Base-by-base conservation (phyloP, 129 eudicot genomes). In the Logfia minima region DNA sequence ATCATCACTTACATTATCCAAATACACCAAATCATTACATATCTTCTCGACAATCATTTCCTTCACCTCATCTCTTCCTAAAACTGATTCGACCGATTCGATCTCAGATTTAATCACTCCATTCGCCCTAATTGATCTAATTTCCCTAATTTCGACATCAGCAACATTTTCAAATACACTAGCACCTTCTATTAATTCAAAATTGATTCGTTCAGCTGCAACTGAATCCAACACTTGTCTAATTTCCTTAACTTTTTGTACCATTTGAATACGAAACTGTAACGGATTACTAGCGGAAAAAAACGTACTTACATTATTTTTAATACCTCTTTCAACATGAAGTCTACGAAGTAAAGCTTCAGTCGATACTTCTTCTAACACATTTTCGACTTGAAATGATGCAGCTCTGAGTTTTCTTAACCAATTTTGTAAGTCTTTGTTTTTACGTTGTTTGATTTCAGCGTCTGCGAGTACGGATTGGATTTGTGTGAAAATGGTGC, bases 221-320 rank as follows among this genome's bases (percentile, higher is more conserved):
- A 81, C 68, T 4, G 56, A 48, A 69, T 81, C 76, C 66, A 81
- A 29, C 66, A 59, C 32, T 18, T 81, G 80, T 18, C 69, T 81
- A 4, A 81, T 75, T n/a, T 75, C 76, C 53, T 70, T 81, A 35
- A 81, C 80, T 75, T 77, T 81, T 51, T 68, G 75, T 22, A 75
- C 80, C 80, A 81, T 81, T 18, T n/a, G 24, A 18, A 81, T 77
- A 16, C 84, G 80, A 43, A 81, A 81, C 43, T 81, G 66, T n/a
- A 81, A 59, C 56, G 84, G 84, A 24, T 81, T 81, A 75, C 66
- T 81, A 3, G 84, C 84, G 11, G 80, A 68, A 51, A 81, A 81
- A 48, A 81, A 81, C 11, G 80, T 75, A 48, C 80, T 75, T 41
- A 75, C 80, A 31, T 70, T 69, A 48, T 81, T 81, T 10, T 68